Evolutionary conservation across 2,329 filamentous ascomycete species (phyloP).

Genomic region (Helotiales sp.): DNA sequence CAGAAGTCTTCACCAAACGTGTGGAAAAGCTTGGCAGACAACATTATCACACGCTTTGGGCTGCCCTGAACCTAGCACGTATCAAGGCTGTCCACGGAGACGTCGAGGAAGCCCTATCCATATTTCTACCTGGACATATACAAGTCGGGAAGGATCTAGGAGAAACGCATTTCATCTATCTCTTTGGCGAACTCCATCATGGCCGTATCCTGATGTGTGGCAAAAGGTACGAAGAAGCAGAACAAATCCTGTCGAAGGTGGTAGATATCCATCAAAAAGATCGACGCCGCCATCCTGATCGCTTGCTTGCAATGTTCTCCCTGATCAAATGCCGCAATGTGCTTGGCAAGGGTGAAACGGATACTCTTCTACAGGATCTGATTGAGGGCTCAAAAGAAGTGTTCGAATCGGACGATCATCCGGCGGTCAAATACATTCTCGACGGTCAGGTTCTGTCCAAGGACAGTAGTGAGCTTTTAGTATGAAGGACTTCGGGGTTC

Average conservation of each 20-base stretch:
- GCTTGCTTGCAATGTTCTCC: conserved; percentile 19
- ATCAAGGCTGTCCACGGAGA: conserved; percentile 11
- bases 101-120: conserved; percentile 4
- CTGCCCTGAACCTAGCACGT: conserved; percentile 15
- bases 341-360: conserved; percentile 14
- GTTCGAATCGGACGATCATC: conserved; percentile 19
- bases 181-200: conserved; percentile 16
- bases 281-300: conserved; percentile 13
- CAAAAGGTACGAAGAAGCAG: conserved; percentile 10
- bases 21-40: conserved; percentile 11
- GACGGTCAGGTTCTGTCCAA: conserved; percentile 17
- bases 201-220: conserved; percentile 15
- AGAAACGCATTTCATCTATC: conserved; percentile 14
- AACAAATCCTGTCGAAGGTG: conserved; percentile 12
- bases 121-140: conserved; percentile 11
- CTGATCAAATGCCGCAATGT: conserved; percentile 21
- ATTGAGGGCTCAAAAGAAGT: conserved; percentile 16
- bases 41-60: conserved; percentile 17
- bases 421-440: conserved; percentile 16
- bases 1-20: conserved; percentile 11
- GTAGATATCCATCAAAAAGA: conserved; percentile 9
- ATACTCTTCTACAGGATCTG: conserved; percentile 12
- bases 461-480: conserved; percentile 11
- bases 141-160: conserved; percentile 10
- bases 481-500: too few species aligned